A percentile compares a stretch with the other conserved stretches of the same genome.
Evolutionary conservation across 1,284 basidiomycete species (phyloP).

Genomic region (Mycosarcoma maydis): DNA sequence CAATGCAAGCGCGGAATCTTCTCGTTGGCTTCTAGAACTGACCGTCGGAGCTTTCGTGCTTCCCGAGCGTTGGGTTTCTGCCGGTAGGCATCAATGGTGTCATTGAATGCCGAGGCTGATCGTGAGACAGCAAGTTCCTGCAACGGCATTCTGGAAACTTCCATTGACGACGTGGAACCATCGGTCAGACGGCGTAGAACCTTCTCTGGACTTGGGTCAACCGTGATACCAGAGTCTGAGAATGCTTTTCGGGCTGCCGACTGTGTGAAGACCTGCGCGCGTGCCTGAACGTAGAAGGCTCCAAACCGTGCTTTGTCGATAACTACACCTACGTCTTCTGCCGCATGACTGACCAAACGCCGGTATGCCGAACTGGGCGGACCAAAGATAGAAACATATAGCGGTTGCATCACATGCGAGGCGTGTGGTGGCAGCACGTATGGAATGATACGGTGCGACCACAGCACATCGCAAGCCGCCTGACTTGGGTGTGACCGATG

Average conservation of each 20-base stretch:
- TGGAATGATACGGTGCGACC: slow-evolving; percentile 7
- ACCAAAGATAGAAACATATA: slow-evolving; percentile 10
- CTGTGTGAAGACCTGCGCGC: slow-evolving; percentile 1
- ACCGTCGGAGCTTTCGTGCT: background rate
- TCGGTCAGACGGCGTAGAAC: slow-evolving; percentile 5
- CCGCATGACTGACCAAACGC: too few species aligned
- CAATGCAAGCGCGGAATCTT: background rate
- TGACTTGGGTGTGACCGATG: slow-evolving; percentile 4
- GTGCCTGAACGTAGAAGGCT: slow-evolving; percentile 12
- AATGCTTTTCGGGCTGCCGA: slow-evolving; percentile 3
- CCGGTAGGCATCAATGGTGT: background rate
- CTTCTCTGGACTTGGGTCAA: slow-evolving; percentile 3
- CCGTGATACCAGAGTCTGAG: slow-evolving; percentile 3
- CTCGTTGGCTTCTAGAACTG: too few species aligned
- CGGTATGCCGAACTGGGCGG: too few species aligned
- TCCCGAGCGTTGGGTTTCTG: background rate
- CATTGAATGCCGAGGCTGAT: too few species aligned
- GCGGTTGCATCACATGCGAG: slow-evolving; percentile 16
- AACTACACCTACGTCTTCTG: too few species aligned
- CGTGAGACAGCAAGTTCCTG: background rate
- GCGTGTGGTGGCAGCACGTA: slow-evolving; percentile 6
- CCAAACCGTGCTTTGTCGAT: too few species aligned
- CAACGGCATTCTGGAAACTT: too few species aligned
- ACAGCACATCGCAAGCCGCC: background rate
- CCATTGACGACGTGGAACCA: background rate